Conservation (phyloP, 495 filamentous ascomycete species). For the Podospora tetraspora region DNA sequence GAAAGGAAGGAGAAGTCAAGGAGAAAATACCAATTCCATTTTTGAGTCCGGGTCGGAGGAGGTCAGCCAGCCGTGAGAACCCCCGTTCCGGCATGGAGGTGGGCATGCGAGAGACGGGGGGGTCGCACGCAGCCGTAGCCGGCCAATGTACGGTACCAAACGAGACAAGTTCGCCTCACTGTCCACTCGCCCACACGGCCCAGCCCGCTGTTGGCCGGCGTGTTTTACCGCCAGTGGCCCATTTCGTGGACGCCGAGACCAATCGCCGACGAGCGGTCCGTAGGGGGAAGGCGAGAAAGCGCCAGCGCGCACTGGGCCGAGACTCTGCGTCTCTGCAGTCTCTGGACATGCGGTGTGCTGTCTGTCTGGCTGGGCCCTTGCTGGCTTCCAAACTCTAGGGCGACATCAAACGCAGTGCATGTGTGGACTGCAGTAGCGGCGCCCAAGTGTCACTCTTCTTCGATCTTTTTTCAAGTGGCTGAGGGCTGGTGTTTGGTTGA, state of each 20-base stretch:
- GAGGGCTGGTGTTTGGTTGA: background rate
- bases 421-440: background rate
- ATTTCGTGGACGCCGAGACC: background rate
- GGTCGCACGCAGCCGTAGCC: background rate
- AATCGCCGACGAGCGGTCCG: background rate
- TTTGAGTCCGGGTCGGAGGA: background rate
- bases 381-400: background rate
- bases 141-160: background rate
- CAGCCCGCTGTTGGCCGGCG: conserved; percentile 11
- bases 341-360: background rate
- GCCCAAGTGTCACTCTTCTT: background rate
- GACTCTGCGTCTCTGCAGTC: background rate
- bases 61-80: conserved; percentile 3
- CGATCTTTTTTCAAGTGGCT: background rate
- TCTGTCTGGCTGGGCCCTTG: background rate
- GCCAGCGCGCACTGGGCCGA: background rate
- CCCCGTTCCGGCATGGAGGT: conserved; percentile 1
- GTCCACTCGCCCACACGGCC: background rate
- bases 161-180: conserved; percentile 7
- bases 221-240: conserved; percentile 12
- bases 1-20: background rate
- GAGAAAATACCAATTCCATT: background rate
- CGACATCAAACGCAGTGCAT: background rate
- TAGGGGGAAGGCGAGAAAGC: background rate
- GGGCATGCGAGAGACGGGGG: background rate